Evolutionary conservation across 2,329 filamentous ascomycete genomes (phyloP).

Genomic region (Sporothrix inflata): DNA sequence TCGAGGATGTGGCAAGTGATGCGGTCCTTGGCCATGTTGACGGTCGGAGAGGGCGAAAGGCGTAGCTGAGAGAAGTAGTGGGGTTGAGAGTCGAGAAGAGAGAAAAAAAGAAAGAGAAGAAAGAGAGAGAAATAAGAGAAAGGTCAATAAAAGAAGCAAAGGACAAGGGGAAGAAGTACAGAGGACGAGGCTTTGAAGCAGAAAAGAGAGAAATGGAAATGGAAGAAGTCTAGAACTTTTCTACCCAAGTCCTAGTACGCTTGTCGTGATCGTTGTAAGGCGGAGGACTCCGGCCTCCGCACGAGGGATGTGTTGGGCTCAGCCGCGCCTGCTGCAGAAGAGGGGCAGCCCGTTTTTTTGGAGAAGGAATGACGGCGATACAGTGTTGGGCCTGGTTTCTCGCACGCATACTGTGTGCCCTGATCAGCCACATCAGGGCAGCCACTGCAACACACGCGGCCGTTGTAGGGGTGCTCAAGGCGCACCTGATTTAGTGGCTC

Average conservation of each 20-base stretch:
- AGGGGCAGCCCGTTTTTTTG: slow-evolving; percentile 4
- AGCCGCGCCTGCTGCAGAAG: slow-evolving; percentile 5
- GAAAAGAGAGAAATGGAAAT: neutral
- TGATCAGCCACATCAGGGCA: slow-evolving; percentile 15
- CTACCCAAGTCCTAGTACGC: neutral
- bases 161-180: neutral
- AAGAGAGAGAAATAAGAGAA: too few species aligned
- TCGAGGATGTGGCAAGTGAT: slow-evolving; percentile 90
- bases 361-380: slow-evolving; percentile 1
- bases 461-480: too few species aligned
- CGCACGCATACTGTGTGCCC: slow-evolving; percentile 6
- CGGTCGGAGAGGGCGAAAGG: neutral
- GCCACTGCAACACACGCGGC: slow-evolving; percentile 14
- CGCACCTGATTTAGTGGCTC: neutral
- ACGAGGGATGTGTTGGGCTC: slow-evolving; percentile 13
- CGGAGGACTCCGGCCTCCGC: slow-evolving; percentile 25
- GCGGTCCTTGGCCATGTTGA: slow-evolving; percentile 55
- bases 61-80: neutral
- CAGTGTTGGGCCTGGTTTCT: neutral
- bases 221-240: slow-evolving; percentile 4
- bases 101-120: neutral
- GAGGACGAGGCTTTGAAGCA: neutral
- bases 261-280: neutral
- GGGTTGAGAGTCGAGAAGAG: neutral
- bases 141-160: neutral